Conservation (phyloP, 2,329 filamentous ascomycete genomes). For the Ophiostoma sp. region DNA sequence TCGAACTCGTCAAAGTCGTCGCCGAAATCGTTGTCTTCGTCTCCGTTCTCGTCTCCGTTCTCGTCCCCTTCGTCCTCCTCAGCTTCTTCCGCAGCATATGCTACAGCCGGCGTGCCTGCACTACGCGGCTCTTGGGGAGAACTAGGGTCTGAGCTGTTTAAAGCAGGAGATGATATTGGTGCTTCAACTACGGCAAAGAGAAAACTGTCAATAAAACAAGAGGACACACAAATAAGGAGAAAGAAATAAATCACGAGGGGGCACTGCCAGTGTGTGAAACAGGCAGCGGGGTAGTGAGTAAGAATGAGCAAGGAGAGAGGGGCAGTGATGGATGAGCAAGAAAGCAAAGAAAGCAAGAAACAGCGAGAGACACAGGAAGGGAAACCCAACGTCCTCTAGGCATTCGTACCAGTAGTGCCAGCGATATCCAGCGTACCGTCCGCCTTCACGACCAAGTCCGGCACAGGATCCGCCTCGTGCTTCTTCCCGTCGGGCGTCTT, state of each 20-base stretch:
- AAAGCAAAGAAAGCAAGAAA: constrained; percentile 28
- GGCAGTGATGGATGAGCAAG: constrained; percentile 18
- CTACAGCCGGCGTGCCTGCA: constrained; percentile 33
- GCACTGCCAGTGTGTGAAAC: background rate
- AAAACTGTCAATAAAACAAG: constrained; percentile 37
- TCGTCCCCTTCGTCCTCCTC: constrained; percentile 40
- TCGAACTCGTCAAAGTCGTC: constrained; percentile 65
- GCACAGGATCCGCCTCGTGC: constrained; percentile 53
- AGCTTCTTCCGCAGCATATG: constrained; percentile 33
- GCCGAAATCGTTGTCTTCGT: constrained; percentile 52
- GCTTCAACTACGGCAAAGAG: constrained; percentile 38
- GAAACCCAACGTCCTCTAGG: constrained; percentile 34
- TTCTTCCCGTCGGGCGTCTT: constrained; percentile 48
- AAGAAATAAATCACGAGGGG: background rate
- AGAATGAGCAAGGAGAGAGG: background rate
- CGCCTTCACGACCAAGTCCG: constrained; percentile 52
- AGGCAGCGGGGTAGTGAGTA: background rate
- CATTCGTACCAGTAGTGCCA: constrained; percentile 40
- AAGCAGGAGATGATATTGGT: constrained; percentile 39
- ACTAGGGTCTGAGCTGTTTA: constrained; percentile 36
- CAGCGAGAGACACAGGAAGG: constrained; percentile 26
- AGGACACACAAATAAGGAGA: constrained; percentile 28
- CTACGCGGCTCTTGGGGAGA: constrained; percentile 34
- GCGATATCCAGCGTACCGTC: constrained; percentile 44
- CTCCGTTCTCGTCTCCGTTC: constrained; percentile 37